Base-by-base conservation (phyloP, 495 filamentous ascomycete genomes). In the Daldinia caldariorum region DNA sequence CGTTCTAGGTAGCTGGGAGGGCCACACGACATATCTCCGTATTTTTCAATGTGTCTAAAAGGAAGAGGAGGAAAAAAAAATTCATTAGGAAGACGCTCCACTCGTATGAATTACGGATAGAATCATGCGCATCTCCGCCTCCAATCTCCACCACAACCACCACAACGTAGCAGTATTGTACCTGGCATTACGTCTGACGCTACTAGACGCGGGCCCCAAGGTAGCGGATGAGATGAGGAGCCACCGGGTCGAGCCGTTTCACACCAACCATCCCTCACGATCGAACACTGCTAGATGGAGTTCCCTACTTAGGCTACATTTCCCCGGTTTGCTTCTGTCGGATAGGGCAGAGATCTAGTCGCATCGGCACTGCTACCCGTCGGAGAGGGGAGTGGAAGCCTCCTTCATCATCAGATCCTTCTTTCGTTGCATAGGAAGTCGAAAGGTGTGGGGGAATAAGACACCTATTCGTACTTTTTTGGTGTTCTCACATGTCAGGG, bases 281-380 rank as follows among this genome's bases (percentile, higher is more conserved):
- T 72, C 65, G 70, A 69, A 53, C 41, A 34, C 41, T 68, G 65
- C 45, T 31, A 67, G 64, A 67, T 71, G 58, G 58, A 59, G 63
- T 63, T 71, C 63, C 69, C 69, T 71, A 59, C 69, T 60, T 71
- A 59, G 63, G 63, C 53, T 61, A 66, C 62, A 71, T 72, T 69
- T 66, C 64, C 64, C 70, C 70, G 61, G 63, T 68, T 31, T 68
- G 49, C 60, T 68, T 34, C 16, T 64, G 47, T 61, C 61, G 69
- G 69, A 69, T 72, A 68, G 56, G 65, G 45, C 65, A 26, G 26
- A 68, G 70, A 72, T 72, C 70, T 68, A 31, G 70, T 72, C 61
- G 43, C 70, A 72, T 72, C 70, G 70, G 70, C 70, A 72, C 55
- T 72, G 61, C 65, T 62, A 68, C 65, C 70, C 65, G 70, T 67